A percentile compares a stretch with the other conserved stretches of the same genome.
Conservation (phyloP, 805 yeast species). For the Candida methanosorbosa region DNA sequence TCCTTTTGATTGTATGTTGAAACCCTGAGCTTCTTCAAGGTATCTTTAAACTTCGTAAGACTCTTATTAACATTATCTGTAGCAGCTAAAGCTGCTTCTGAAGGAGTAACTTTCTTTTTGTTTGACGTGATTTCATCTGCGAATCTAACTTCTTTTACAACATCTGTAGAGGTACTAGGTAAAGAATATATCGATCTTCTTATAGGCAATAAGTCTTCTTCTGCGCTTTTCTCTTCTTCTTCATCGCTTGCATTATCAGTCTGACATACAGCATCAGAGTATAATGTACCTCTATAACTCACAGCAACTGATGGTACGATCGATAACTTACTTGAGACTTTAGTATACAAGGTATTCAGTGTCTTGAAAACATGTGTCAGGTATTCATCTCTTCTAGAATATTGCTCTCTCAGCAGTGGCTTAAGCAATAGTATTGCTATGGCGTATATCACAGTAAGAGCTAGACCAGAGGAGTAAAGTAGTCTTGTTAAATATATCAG, state of each 20-base stretch:
- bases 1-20: constrained; percentile 15
- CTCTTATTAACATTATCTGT: constrained; percentile 12
- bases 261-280: constrained; percentile 26
- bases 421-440: constrained; percentile 26
- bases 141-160: constrained; percentile 16
- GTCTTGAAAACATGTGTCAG: constrained; percentile 18
- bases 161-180: constrained; percentile 1
- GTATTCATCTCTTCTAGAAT: constrained; percentile 29
- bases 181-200: neutral
- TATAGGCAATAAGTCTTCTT: neutral
- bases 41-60: constrained; percentile 19
- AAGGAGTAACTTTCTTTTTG: constrained; percentile 2
- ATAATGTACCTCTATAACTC: constrained; percentile 28
- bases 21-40: constrained; percentile 17
- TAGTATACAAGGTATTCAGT: constrained; percentile 18
- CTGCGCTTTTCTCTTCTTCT: constrained; percentile 6
- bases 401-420: constrained; percentile 31
- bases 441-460: constrained; percentile 20
- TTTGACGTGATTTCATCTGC: constrained; percentile 9
- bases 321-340: constrained; percentile 19
- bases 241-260: constrained; percentile 13
- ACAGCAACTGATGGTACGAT: constrained; percentile 33
- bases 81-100: constrained; percentile 4
- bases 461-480: constrained; percentile 27
- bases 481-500: constrained; percentile 19